A percentile compares a stretch with the other conserved stretches of the same genome.
Conservation (phyloP, 202 grass and related monocot species). For the Carex sylvatica region DNA sequence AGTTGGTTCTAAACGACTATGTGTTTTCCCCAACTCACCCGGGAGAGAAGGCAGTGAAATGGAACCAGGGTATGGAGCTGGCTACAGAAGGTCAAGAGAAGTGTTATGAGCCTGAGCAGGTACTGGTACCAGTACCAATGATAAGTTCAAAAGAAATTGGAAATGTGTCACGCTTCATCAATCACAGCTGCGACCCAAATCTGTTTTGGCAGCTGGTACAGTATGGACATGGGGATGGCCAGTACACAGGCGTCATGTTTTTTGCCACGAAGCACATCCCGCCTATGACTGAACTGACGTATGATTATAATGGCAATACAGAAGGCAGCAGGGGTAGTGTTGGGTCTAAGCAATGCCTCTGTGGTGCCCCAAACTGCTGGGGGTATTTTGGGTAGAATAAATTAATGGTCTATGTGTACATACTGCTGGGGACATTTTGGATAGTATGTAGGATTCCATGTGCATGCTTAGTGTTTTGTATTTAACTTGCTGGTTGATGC, state of each 20-base stretch:
- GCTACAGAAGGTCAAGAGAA: slow-evolving; percentile 22
- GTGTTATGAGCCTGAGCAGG: neutral
- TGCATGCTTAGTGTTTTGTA: neutral
- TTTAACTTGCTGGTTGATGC: neutral
- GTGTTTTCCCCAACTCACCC: slow-evolving; percentile 33
- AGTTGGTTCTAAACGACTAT: slow-evolving; percentile 27
- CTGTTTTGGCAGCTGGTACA: slow-evolving; percentile 65
- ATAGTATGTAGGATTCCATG: neutral
- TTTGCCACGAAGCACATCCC: slow-evolving; percentile 65
- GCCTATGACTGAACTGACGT: slow-evolving; percentile 65
- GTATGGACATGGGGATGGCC: slow-evolving; percentile 39
- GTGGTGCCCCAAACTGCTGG: slow-evolving; percentile 35
- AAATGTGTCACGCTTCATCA: slow-evolving; percentile 71
- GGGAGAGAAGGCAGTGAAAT: slow-evolving; percentile 32
- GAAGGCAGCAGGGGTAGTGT: slow-evolving; percentile 1
- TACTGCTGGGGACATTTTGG: neutral
- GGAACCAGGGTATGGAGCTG: slow-evolving; percentile 61
- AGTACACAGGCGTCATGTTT: slow-evolving; percentile 51
- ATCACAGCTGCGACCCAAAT: slow-evolving; percentile 77
- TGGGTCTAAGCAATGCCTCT: slow-evolving; percentile 39
- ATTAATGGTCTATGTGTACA: neutral
- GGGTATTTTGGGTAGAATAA: slow-evolving; percentile 28
- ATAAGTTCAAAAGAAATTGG: slow-evolving; percentile 50
- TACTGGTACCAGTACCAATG: neutral
- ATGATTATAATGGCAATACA: slow-evolving; percentile 45